These are phyloP conservation scores for Tetrapisispora iriomotensis DNA, from an alignment of 805 yeast genomes.

Conservation along the genomic window DNA sequence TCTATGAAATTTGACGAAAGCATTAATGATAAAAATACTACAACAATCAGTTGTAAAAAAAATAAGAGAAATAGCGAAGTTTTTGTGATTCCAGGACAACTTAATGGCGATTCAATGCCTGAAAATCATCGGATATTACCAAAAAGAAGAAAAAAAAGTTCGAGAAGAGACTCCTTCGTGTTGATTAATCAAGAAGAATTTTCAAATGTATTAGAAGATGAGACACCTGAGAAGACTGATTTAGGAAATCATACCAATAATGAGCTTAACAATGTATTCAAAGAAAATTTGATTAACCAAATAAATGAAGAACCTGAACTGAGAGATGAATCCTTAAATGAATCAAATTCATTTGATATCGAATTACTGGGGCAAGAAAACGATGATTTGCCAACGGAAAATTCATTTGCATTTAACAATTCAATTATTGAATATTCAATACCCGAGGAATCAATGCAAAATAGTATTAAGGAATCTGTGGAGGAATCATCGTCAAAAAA, in stretches of 20 bases:
- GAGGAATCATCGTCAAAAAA: not conserved
- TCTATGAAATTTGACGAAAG: too few relatives aligned
- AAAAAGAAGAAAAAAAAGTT: conserved; percentile 31
- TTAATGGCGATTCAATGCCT: too few relatives aligned
- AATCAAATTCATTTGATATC: not conserved
- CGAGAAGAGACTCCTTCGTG: conserved; percentile 35
- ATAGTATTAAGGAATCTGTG: not conserved
- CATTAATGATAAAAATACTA: not conserved
- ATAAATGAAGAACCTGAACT: conserved; percentile 1
- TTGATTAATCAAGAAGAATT: conserved; percentile 7
- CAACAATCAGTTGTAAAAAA: not conserved
- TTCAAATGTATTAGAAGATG: not conserved
- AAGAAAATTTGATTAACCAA: not conserved
- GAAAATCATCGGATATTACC: not conserved
- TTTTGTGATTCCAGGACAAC: not conserved
- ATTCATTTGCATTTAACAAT: conserved; percentile 18
- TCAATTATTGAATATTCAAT: conserved; percentile 27
- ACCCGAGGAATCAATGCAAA: conserved; percentile 20
- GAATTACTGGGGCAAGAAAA: conserved; percentile 2
- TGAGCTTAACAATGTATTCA: not conserved
- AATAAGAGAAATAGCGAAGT: not conserved
- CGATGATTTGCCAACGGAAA: not conserved
- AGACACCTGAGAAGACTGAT: not conserved
- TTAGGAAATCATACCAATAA: not conserved
- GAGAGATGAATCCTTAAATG: not conserved